Evolutionary conservation across 805 yeast species (phyloP), one percentile per base, ranked within the genome.

Genomic region (Saccharomyces paradoxus): DNA sequence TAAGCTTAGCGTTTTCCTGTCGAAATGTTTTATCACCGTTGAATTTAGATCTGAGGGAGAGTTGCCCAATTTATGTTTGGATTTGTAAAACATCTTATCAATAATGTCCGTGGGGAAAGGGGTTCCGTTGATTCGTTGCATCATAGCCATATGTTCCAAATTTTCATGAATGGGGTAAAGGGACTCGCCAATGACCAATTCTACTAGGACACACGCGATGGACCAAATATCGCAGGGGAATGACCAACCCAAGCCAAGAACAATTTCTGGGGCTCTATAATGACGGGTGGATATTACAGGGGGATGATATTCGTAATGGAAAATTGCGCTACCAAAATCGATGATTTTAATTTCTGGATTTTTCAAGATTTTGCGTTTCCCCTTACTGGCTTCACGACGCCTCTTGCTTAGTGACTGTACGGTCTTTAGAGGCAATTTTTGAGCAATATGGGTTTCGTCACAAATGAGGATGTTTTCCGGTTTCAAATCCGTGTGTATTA

Each of bases 141-240:
- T 94, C 87, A 94, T 84, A 14, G 96, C 96, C 68, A 94, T 74
- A 71, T 94, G 99, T 70, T 92, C 98, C 51, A 84, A 74, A 68
- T 92, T 91, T 67, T 94, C 97, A 69, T 92, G 97, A 0, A 98
- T 94, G 60, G 89, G 90, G 71, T 92, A 94, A 26, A 94, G 73
- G 0, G 97, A 96, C 65, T 89, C 96, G 28, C 99, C 99, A 21
- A 95, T 89, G 41, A 88, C 84, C 50, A 94, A 72, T 71, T 94
- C 99, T 9, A 89, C 91, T 37, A 94, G 72, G 14, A 94, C 89
- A 69, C 98, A 92, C 0, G 97, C 99, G 48, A 94, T 77, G 1
- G 96, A 88, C 99, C 99, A 94, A 74, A 92, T 75, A 69, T 94
- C 99, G 69, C 98, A 92, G 0, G 97, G 96, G 63, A 80, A 90